Base-by-base conservation (phyloP, 306 rosid species). In the Pueraria montana region DNA sequence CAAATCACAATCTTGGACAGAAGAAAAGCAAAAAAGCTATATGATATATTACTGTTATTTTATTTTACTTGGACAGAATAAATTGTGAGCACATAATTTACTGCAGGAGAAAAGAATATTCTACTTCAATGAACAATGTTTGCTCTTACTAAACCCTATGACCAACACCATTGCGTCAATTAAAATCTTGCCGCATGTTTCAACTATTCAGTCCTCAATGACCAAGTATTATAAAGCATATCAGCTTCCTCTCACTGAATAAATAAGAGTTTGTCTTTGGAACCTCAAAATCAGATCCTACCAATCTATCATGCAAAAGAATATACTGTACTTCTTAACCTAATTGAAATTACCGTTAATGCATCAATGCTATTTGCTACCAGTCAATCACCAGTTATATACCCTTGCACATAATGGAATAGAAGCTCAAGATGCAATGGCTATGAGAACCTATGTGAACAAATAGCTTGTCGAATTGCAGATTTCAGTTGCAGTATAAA, bases 181-280 rank as follows among this genome's bases (percentile, higher is more conserved):
- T 62, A 17, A 52, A 56, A 30, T 40, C 69, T 16, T 55, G 58
- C 23, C 21, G 34, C 74, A 66, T 16, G 82, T 49, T 79, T 67
- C 43, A 68, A 79, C 68, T 36, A 67, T 48, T 23, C 16, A 38
- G 38, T 67, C 45, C 52, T 53, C 66, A 38, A 40, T 53, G 42
- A 74, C 46, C 32, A 34, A 48, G 49, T 30, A 18, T 63, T 45
- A 63, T 46, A 30, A 11, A 63, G 34, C 23, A 64, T 18, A 12
- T 26, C 34, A 46, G 73, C 61, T 30, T 63, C 72, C 34, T 63
- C 74, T 21, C 20, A 46, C 27, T 34, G 66, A 65, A 50, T 65
- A 50, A 34, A 32, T 42, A 30, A 14, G n/a, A 48, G 62, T 18
- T 27, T 30, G 34, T 32, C 74, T 49, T 32, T 16, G 53, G 46